Percentiles rank a stretch among this genome's conserved stretches.
Conservation (phyloP, 2,329 filamentous ascomycete species). For the Trichoderma sp. region DNA sequence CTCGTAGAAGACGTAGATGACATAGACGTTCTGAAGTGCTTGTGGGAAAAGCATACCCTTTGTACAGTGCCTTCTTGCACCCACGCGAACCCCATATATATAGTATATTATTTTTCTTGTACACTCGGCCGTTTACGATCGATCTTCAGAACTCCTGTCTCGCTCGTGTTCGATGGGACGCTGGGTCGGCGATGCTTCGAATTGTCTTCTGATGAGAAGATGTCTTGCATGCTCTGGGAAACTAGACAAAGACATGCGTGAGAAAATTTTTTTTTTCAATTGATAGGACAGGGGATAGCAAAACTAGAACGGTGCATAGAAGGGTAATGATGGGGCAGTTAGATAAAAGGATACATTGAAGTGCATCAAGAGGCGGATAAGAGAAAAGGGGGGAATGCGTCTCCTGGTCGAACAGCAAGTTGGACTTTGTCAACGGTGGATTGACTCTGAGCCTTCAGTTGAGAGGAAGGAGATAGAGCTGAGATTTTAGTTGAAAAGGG, state of each 20-base stretch:
- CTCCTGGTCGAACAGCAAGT: not conserved
- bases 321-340: not conserved
- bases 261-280: not conserved
- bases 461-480: not conserved
- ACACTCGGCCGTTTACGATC: not conserved
- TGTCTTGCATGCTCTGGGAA: no score
- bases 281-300: not conserved
- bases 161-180: not conserved
- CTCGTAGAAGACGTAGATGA: not conserved
- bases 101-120: not conserved
- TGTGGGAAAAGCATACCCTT: not conserved
- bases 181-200: not conserved
- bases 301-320: not conserved
- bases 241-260: not conserved
- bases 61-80: not conserved
- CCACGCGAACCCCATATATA: not conserved
- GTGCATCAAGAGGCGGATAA: not conserved
- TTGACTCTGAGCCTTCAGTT: not conserved
- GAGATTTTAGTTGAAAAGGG: not conserved
- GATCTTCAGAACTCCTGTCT: not conserved
- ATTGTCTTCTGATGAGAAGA: not conserved
- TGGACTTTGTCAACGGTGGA: not conserved
- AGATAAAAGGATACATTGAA: not conserved
- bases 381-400: not conserved
- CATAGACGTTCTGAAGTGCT: not conserved